Percentiles rank a stretch among this genome's conserved stretches.
Evolutionary conservation across 1,139 yeast species (phyloP).

Genomic region (Taiozyma onychis): DNA sequence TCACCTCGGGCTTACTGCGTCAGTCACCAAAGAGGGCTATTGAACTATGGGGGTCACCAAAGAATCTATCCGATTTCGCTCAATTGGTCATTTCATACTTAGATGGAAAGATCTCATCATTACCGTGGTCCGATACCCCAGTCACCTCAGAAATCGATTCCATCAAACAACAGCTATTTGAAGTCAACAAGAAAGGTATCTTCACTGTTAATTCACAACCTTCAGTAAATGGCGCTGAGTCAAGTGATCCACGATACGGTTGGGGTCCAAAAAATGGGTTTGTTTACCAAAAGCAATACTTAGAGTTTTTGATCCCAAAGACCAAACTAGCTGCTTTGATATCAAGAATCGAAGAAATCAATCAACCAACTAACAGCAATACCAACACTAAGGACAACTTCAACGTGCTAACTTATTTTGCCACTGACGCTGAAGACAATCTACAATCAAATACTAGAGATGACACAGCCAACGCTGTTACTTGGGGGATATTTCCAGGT

Average conservation of each 20-base stretch:
- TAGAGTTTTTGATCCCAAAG: slow-evolving; percentile 76
- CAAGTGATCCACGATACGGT: slow-evolving; percentile 70
- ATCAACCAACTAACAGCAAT: slow-evolving; percentile 22
- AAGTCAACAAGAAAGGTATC: slow-evolving; percentile 60
- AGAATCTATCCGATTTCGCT: slow-evolving; percentile 50
- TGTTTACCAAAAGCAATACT: slow-evolving; percentile 88
- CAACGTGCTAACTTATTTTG: slow-evolving; percentile 67
- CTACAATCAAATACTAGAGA: slow-evolving; percentile 64
- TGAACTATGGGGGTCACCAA: slow-evolving; percentile 87
- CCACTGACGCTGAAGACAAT: slow-evolving; percentile 60
- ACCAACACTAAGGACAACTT: slow-evolving; percentile 34
- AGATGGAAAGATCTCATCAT: slow-evolving; percentile 60
- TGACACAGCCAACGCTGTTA: slow-evolving; percentile 82
- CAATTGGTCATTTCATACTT: slow-evolving; percentile 59
- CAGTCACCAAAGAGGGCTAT: slow-evolving; percentile 73
- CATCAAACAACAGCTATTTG: slow-evolving; percentile 54
- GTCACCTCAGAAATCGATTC: slow-evolving; percentile 70
- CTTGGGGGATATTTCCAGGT: slow-evolving; percentile 97
- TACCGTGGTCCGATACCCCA: slow-evolving; percentile 96
- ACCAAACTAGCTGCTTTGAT: slow-evolving; percentile 37
- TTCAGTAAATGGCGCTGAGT: slow-evolving; percentile 74
- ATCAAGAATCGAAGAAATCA: slow-evolving; percentile 34
- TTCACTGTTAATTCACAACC: slow-evolving; percentile 93
- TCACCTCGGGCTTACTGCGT: slow-evolving; percentile 73
- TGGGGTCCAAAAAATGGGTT: slow-evolving; percentile 97